phyloP scores from a whole-genome alignment of 306 rosid genomes.

The Lathyrus oleraceus region DNA sequence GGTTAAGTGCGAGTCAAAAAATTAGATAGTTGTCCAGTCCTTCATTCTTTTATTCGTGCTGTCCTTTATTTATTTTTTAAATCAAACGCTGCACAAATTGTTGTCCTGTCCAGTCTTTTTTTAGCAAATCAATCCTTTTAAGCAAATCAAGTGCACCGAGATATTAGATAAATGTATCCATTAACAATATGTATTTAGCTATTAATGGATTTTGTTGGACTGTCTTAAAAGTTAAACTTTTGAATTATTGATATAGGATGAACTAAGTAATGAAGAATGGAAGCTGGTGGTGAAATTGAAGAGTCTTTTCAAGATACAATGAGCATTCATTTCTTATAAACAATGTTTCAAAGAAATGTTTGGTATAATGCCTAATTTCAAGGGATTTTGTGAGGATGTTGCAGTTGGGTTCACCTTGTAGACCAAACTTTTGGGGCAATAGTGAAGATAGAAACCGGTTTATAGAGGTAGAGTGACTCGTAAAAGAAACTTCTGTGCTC shows the following conservation, averaged over 20 bases:
- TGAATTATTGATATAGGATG: constrained; percentile 57
- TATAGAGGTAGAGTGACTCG: background rate
- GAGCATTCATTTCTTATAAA: constrained; percentile 14
- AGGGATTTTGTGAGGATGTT: constrained; percentile 25
- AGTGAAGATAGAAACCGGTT: constrained; percentile 1
- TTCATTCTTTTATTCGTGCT: too few species aligned
- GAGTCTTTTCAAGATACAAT: constrained; percentile 73
- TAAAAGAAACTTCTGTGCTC: constrained; percentile 16
- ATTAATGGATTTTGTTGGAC: constrained; percentile 1
- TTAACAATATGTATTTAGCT: too few species aligned
- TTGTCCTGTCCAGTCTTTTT: too few species aligned
- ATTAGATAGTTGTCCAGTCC: too few species aligned
- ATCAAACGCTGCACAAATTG: too few species aligned
- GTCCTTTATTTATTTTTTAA: too few species aligned
- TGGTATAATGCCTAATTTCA: constrained; percentile 15
- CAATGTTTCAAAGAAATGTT: constrained; percentile 32
- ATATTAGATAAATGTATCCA: too few species aligned
- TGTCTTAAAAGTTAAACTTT: constrained; percentile 1
- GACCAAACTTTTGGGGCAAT: constrained; percentile 12
- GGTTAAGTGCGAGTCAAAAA: too few species aligned
- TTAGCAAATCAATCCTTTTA: too few species aligned
- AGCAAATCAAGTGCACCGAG: too few species aligned
- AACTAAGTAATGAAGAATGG: constrained; percentile 76
- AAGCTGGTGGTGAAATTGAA: constrained; percentile 79
- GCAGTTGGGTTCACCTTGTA: constrained; percentile 7